These are phyloP conservation scores for Botrytis sinoallii DNA, from an alignment of 2,329 filamentous ascomycete species.

Conservation along the genomic window DNA sequence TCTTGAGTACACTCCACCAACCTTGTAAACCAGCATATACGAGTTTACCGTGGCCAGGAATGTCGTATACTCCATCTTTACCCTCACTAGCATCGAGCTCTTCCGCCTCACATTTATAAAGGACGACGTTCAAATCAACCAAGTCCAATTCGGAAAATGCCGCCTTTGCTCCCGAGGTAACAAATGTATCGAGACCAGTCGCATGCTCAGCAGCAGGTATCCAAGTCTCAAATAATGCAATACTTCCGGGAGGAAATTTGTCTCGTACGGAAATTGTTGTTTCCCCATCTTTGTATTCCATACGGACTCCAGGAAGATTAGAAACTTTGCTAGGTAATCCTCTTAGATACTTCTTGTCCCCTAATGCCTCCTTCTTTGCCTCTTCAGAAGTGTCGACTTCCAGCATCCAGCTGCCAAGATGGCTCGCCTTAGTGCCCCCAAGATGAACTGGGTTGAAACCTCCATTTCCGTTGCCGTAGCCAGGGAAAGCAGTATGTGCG, in stretches of 20 bases:
- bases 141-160: slow-evolving; percentile 75
- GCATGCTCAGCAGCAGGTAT: slow-evolving; percentile 85
- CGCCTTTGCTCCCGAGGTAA: slow-evolving; percentile 74
- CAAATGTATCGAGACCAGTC: slow-evolving; percentile 77
- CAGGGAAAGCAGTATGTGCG: slow-evolving; percentile 92
- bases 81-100: slow-evolving; percentile 76
- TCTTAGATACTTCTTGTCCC: slow-evolving; percentile 68
- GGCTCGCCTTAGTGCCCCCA: slow-evolving; percentile 77
- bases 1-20: slow-evolving; percentile 90
- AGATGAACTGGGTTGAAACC: slow-evolving; percentile 77
- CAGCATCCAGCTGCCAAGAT: slow-evolving; percentile 87
- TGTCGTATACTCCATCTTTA: slow-evolving; percentile 80
- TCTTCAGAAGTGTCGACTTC: slow-evolving; percentile 79
- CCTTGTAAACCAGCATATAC: slow-evolving; percentile 97
- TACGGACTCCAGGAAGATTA: slow-evolving; percentile 68
- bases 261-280: slow-evolving; percentile 78
- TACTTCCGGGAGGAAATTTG: slow-evolving; percentile 87
- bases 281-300: slow-evolving; percentile 69
- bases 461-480: slow-evolving; percentile 80
- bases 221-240: slow-evolving; percentile 94
- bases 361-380: slow-evolving; percentile 59
- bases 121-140: slow-evolving; percentile 82
- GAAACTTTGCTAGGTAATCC: slow-evolving; percentile 83
- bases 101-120: slow-evolving; percentile 90
- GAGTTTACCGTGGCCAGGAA: slow-evolving; percentile 78